A percentile compares a stretch with the other conserved stretches of the same genome.
phyloP scores from a whole-genome alignment of 1,284 basidiomycete species.

The Ustilago bromivora region DNA sequence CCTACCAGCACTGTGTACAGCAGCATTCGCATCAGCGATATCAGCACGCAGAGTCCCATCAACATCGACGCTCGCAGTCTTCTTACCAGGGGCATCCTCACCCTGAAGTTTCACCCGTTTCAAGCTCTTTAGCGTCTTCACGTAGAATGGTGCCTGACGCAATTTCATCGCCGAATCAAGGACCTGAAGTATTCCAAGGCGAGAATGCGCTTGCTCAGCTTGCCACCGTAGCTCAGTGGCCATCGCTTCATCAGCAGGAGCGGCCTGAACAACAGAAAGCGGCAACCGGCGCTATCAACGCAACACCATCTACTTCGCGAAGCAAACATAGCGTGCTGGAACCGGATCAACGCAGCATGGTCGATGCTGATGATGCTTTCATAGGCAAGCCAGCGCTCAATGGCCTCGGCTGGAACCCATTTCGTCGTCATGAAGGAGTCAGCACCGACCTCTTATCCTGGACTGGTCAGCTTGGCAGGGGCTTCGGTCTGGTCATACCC shows the following conservation, averaged over 20 bases:
- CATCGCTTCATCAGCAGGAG: conserved; percentile 25
- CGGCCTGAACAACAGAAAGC: not conserved
- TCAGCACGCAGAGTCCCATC: not conserved
- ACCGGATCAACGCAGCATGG: conserved; percentile 48
- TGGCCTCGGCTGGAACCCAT: conserved; percentile 46
- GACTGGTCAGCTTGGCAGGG: conserved; percentile 44
- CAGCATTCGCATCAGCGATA: conserved; percentile 2
- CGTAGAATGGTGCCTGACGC: conserved; percentile 7
- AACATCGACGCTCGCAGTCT: conserved; percentile 17
- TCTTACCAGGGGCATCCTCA: conserved; percentile 5
- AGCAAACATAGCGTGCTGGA: conserved; percentile 28
- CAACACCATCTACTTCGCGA: conserved; percentile 20
- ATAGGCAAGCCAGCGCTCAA: conserved; percentile 48
- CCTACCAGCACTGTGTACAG: no score
- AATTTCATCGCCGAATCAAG: conserved; percentile 18
- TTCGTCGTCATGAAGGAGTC: conserved; percentile 42
- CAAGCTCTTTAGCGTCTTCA: conserved; percentile 13
- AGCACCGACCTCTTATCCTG: conserved; percentile 46
- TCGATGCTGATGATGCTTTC: conserved; percentile 52
- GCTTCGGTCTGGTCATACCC: conserved; percentile 47
- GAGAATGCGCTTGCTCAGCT: conserved; percentile 33
- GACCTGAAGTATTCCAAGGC: not conserved
- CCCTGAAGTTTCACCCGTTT: conserved; percentile 2
- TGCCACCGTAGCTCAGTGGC: conserved; percentile 43
- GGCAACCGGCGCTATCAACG: not conserved